Evolutionary conservation across 805 yeast species (phyloP), one percentile per base, ranked within the genome.

Genomic region (Wickerhamomyces mucosus): DNA sequence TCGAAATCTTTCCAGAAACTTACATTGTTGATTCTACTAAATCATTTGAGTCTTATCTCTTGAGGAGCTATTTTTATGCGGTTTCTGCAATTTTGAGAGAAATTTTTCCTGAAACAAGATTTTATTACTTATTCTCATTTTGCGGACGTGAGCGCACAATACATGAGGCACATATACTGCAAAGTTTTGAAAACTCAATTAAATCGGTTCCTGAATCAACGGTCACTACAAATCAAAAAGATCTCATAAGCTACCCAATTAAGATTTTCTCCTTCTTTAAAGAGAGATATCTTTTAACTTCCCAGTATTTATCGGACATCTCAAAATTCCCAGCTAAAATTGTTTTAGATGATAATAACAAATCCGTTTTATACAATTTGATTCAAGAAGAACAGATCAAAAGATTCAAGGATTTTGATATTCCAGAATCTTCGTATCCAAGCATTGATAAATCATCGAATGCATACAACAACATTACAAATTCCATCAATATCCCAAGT

Each of bases 91-190:
- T 55, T 2, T 31, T 59, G 27, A 57, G 50, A 34, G 58, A 61
- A 1, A 40, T 59, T 20, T 56, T 56, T 32, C 55, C 63, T 8
- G 63, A 59, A 34, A 48, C 51, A 4, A 38, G 60, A 25, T 59
- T 56, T 35, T 48, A 51, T 25, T 59, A 54, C 42, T 44, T 54
- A 22, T 45, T 46, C 37, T 55, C 59, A 2, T 59, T 56, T 37
- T 46, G 49, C 32, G 62, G 60, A 5, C 55, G 58, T n/a, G 51
- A 54, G 31, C 59, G 58, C 13, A 42, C 50, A 2, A 46, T 53
- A 29, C n/a, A n/a, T n/a, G n/a, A 11, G 21, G 10, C 11, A 19
- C 21, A 19, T 8, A 19, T 19, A 19, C 21, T 19, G 21, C 8
- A 8, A 19, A 19, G 21, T 19, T 19, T n/a, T n/a, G n/a, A n/a